Base-by-base conservation (phyloP, 2,329 filamentous ascomycete species). In the Cladophialophora psammophila region DNA sequence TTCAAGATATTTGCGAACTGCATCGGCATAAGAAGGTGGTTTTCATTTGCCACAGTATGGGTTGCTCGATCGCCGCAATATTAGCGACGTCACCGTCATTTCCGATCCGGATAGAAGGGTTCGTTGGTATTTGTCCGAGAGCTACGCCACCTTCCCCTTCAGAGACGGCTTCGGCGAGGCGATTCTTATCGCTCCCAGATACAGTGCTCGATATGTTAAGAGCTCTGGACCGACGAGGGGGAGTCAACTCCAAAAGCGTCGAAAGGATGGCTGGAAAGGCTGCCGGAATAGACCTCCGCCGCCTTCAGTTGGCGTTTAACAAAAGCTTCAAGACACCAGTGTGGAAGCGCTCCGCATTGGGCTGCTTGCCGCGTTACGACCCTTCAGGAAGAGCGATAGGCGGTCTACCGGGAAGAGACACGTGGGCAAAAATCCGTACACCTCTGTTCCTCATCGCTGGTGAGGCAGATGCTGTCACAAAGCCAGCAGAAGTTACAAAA, bases 401-500 rank as follows among this genome's bases (percentile, higher is more conserved):
- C 3, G 92, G 92, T 0, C 77, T 96, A 8, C 90, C 93, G 1
- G 89, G 90, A 0, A 78, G 85, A 69, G 84, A 89, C 5, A 80
- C 88, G 0, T 98, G 95, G 95, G 82, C 84, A 31, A 87, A 87
- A 7, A 81, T 97, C 13, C 78, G 88, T 18, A 82, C 91, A 0
- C 94, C 94, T 0, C 83, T 97, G 2, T 91, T 92, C 69, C 84
- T 98, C 1, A 85, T 96, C 54, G 92, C 88, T 13, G 94, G 91
- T 26, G 89, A 92, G 74, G 84, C 87, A 6, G 95, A 99, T 75
- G 83, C 84, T 8, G 82, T 97, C 36, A 94, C 92, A 0, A 88
- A 90, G n/a, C 85, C 90, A 0, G 80, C 78, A 2, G 91, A 95
- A 72, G 83, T 93, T 10, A 83, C 87, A 54, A 90, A 88, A 73